Base-by-base conservation (phyloP, 371 early-diverging fungal genomes). In the Capillidium heterosporum region DNA sequence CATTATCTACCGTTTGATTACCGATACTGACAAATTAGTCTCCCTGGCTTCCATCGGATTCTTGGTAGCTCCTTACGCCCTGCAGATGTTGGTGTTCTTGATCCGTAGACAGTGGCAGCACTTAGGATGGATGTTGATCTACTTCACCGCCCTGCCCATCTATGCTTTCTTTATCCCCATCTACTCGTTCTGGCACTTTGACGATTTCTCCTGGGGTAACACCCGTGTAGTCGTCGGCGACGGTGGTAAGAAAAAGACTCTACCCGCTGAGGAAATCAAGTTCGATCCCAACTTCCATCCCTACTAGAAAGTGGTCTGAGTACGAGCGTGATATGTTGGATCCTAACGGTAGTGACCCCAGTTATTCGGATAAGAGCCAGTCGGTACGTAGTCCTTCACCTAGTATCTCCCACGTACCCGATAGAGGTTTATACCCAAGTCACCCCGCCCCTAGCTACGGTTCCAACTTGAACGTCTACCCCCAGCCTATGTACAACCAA, bases 201-300 rank as follows among this genome's bases (percentile, higher is more conserved):
- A 96, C 65, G 95, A 95, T 64, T 93, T 95, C 65, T 89, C 89
- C 0, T 95, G 97, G 95, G 98, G 98, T 67, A 91, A 92, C 65
- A 97, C 97, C 15, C 85, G 97, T 64, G 65, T 84, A 32, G 88
- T 88, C 0, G 69, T 82, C 3, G 90, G 83, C 48, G 84, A 81
- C 19, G 81, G 80, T 19, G 83, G 83, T 27, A 78, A 83, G 61
- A 84, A 86, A 71, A 65, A 70, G 32, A 63, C 63, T 0, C 35
- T 76, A 42, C 65, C 65, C 0, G 71, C 72, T 0, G 76, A 75
- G 11, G 73, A 73, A 42, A 71, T 13, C 3, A 53, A 53, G 26
- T 53, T 53, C 39, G 53, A 53, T 19, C 53, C 53, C 32, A 44
- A 21, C 39, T 1, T 61, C 63, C 44, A 77, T 84, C 59, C 76